Conservation (phyloP, 257 asterid species). For the Solanum virginianum region DNA sequence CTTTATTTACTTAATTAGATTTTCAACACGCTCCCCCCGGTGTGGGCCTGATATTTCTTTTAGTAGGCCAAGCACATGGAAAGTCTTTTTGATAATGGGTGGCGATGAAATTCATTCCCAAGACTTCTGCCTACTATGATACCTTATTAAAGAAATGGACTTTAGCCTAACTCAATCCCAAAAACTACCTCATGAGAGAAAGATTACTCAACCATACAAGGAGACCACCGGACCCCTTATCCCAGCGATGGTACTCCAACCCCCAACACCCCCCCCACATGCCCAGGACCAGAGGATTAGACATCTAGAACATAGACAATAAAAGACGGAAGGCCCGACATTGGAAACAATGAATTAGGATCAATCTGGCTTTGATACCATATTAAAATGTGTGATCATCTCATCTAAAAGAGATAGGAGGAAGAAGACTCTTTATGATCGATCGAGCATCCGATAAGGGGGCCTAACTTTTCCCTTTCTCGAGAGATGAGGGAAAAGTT, state of each 20-base stretch:
- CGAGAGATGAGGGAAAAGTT: no score
- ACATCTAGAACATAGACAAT: not conserved
- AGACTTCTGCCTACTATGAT: not conserved
- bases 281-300: not conserved
- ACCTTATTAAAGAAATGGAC: not conserved
- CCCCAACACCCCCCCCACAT: not conserved
- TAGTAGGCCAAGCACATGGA: not conserved
- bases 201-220: not conserved
- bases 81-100: not conserved
- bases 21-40: not conserved
- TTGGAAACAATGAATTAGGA: not conserved
- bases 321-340: not conserved
- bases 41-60: not conserved
- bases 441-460: no score
- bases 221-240: not conserved
- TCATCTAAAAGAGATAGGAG: not conserved
- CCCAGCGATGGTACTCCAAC: not conserved
- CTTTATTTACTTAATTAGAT: not conserved
- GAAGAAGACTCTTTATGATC: no score
- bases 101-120: not conserved
- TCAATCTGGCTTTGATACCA: not conserved
- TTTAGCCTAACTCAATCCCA: not conserved
- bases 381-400: not conserved
- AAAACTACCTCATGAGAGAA: not conserved
- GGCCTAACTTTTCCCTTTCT: no score